Percentiles rank a stretch among this genome's conserved stretches.
Evolutionary conservation across 2,329 filamentous ascomycete species (phyloP).

Genomic region (Waltergamsia citrina): DNA sequence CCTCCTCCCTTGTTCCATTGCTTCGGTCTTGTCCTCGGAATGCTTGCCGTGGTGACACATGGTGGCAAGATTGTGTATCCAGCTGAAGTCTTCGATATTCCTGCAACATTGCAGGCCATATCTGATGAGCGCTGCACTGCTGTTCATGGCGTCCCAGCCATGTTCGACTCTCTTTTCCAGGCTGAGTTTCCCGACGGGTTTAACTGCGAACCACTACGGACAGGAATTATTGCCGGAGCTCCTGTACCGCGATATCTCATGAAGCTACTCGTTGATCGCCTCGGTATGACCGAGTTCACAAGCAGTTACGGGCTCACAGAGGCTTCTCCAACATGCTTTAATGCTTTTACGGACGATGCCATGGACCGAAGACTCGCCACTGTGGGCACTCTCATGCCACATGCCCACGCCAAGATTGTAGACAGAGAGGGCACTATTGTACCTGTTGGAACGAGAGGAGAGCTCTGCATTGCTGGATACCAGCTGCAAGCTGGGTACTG

Average conservation of each 20-base stretch:
- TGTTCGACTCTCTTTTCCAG: constrained; percentile 63
- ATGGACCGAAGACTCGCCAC: constrained; percentile 58
- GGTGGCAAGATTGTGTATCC: constrained; percentile 71
- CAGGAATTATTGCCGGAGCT: constrained; percentile 71
- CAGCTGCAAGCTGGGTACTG: constrained; percentile 60
- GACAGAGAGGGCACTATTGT: constrained; percentile 56
- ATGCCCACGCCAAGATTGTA: constrained; percentile 69
- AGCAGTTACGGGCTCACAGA: constrained; percentile 68
- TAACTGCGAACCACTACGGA: constrained; percentile 48
- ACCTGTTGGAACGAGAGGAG: constrained; percentile 58
- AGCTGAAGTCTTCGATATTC: constrained; percentile 61
- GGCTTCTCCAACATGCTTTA: constrained; percentile 72
- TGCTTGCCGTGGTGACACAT: constrained; percentile 64
- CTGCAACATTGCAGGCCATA: constrained; percentile 56
- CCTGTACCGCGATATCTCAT: constrained; percentile 69
- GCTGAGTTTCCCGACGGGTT: constrained; percentile 29
- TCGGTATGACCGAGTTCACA: constrained; percentile 69
- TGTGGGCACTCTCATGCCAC: constrained; percentile 68
- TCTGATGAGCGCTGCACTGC: constrained; percentile 61
- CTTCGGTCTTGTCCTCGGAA: constrained; percentile 70
- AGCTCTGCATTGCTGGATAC: constrained; percentile 72
- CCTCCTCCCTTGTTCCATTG: constrained; percentile 81
- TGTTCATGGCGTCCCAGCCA: constrained; percentile 73
- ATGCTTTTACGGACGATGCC: constrained; percentile 65
- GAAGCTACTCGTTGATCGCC: constrained; percentile 58